phyloP scores from a whole-genome alignment of 2,329 filamentous ascomycete genomes.

The Neofusicoccum parvum region DNA sequence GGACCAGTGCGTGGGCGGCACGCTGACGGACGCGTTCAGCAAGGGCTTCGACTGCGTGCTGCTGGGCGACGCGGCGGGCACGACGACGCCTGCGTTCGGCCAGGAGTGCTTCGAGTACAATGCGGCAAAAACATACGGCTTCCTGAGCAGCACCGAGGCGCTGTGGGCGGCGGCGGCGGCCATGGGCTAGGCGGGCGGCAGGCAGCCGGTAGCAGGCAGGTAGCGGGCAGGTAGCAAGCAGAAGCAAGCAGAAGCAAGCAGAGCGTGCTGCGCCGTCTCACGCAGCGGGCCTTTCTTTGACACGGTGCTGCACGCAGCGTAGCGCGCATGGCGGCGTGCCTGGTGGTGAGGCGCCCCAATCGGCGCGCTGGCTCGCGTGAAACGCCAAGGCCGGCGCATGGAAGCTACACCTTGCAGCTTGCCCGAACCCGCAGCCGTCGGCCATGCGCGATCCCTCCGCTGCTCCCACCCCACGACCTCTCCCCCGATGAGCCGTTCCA shows the following conservation, averaged over 20 bases:
- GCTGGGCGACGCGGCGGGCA: slow-evolving; percentile 45
- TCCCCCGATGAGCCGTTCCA: slow-evolving; percentile 20
- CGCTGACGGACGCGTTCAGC: slow-evolving; percentile 45
- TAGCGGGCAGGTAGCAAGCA: too few species aligned
- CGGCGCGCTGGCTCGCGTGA: background rate
- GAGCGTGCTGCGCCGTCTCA: background rate
- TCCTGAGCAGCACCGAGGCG: slow-evolving; percentile 39
- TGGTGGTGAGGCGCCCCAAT: background rate
- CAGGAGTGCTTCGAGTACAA: slow-evolving; percentile 45
- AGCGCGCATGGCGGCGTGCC: background rate
- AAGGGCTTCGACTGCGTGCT: slow-evolving; percentile 48
- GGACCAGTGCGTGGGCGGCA: slow-evolving; percentile 47
- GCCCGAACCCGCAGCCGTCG: background rate
- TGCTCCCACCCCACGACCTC: background rate
- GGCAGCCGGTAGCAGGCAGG: background rate
- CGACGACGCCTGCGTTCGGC: slow-evolving; percentile 42
- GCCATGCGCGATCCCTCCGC: slow-evolving; percentile 8
- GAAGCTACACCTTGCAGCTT: slow-evolving; percentile 17
- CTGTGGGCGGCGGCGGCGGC: slow-evolving; percentile 31
- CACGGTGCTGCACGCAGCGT: too few species aligned
- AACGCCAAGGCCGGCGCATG: slow-evolving; percentile 9
- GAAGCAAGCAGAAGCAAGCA: background rate
- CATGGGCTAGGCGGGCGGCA: slow-evolving; percentile 13
- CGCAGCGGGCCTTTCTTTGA: background rate
- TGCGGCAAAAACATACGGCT: slow-evolving; percentile 44